Conservation (phyloP, 257 asterid genomes). For the Haberlea rhodopensis region DNA sequence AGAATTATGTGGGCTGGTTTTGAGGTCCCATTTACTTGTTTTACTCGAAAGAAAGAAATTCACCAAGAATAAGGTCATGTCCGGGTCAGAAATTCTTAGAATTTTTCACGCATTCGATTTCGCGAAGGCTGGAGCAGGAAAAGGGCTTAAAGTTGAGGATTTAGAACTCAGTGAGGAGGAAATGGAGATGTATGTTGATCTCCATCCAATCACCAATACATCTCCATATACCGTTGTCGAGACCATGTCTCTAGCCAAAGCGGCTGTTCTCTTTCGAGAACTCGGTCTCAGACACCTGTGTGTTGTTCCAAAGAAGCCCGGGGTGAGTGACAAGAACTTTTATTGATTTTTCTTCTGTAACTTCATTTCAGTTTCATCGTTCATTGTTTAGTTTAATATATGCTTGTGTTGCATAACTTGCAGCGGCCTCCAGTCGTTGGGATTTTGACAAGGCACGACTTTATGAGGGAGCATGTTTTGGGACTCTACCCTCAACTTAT, state of each 20-base stretch:
- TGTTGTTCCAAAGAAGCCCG: conserved; percentile 80
- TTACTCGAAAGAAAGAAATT: conserved; percentile 63
- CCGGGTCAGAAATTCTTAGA: conserved; percentile 45
- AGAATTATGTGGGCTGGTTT: conserved; percentile 76
- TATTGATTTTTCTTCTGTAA: background rate
- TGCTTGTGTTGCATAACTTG: no score
- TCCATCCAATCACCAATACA: conserved; percentile 82
- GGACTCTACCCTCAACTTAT: conserved; percentile 60
- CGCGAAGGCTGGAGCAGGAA: conserved; percentile 89
- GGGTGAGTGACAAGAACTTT: conserved; percentile 40
- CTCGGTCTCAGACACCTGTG: conserved; percentile 92
- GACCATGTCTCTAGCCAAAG: conserved; percentile 96
- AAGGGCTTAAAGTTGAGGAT: conserved; percentile 85
- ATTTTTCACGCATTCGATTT: conserved; percentile 70
- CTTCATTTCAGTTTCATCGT: no score
- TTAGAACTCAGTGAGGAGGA: conserved; percentile 63
- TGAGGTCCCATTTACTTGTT: conserved; percentile 86
- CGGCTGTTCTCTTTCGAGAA: conserved; percentile 78
- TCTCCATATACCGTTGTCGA: conserved; percentile 97
- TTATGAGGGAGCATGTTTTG: conserved; percentile 75
- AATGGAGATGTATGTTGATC: conserved; percentile 91
- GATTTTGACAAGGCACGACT: conserved; percentile 76
- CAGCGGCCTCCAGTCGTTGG: conserved; percentile 78
- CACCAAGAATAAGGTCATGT: conserved; percentile 41
- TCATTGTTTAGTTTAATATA: no score